Evolutionary conservation across 2,329 filamentous ascomycete genomes (phyloP), one percentile per base, ranked within the genome.

Genomic region (Ophiostoma himal-ulmi): DNA sequence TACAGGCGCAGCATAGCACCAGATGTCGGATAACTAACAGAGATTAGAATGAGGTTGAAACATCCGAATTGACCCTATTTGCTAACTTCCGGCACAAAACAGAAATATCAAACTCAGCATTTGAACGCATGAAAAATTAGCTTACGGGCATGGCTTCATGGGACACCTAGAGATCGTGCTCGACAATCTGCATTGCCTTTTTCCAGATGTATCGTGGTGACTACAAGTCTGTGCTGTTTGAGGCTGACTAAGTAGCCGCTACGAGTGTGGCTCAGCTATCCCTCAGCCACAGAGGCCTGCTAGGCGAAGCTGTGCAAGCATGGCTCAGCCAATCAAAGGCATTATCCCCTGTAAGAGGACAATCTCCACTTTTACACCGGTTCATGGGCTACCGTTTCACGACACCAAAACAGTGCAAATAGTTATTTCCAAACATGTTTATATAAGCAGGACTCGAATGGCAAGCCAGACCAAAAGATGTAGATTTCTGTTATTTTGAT

Each of bases 261-360:
- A 13, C 10, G 11, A 57, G 48, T 57, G 52, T 57, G 52, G 52
- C 52, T 57, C 52, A 26, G 14, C 2, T n/a, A 6, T 13, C 20
- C n/a, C 57, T 34, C 57, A 62, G 57, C 57, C 57, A 62, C 57
- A 62, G 57, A 34, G 57, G 57, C 57, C 57, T 62, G 13, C 57
- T 26, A 57, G 52, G 52, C 52, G 52, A 57, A 22, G 54, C 54
- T 30, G 22, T 60, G 26, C 17, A 34, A 30, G 20, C 14, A 34
- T 30, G 14, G 26, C 3, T 13, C 17, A 14, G 57, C 57, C 57
- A 62, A 62, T 62, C 26, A 62, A 13, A 30, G 26, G 14, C 8
- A n/a, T 7, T 20, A 7, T n/a, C 5, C 44, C n/a, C 44, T 48
- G 44, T 48, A 48, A 48, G 44, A n/a, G 11, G 6, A 11, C 10